Evolutionary conservation across 768 basidiomycete species (phyloP).

Genomic region (Hortiboletus flavorubellus): DNA sequence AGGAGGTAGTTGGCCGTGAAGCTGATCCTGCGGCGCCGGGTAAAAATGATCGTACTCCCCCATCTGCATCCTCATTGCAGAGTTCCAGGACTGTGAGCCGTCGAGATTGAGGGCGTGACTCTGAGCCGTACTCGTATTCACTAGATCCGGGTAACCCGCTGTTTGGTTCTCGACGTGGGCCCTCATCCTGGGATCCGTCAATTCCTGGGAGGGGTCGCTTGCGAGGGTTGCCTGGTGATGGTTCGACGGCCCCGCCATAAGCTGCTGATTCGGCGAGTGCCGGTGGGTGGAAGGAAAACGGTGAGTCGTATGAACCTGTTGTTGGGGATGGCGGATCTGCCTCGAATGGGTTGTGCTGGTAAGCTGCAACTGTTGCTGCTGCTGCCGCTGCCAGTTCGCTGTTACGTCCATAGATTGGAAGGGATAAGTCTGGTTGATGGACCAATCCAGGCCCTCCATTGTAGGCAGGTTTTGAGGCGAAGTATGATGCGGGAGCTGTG

Average conservation of each 20-base stretch:
- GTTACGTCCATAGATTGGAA: conserved; percentile 39
- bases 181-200: conserved; percentile 45
- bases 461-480: conserved; percentile 46
- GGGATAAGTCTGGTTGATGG: conserved; percentile 43
- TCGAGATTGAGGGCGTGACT: conserved; percentile 76
- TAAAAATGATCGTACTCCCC: conserved; percentile 47
- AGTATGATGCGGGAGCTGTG: conserved; percentile 68
- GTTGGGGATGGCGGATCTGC: conserved; percentile 31
- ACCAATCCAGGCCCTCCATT: conserved; percentile 52
- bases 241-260: conserved; percentile 31
- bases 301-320: conserved; percentile 50
- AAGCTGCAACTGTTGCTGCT: conserved; percentile 27
- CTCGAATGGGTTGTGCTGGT: conserved; percentile 28
- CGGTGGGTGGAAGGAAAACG: conserved; percentile 79
- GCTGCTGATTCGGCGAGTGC: conserved; percentile 39
- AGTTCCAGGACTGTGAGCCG: conserved; percentile 84
- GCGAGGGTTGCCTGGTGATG: conserved; percentile 45
- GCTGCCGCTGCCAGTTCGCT: conserved; percentile 37
- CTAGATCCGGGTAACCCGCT: conserved; percentile 27
- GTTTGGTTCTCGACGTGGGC: conserved; percentile 37
- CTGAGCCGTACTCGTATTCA: conserved; percentile 66
- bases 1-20: conserved; percentile 44
- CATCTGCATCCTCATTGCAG: conserved; percentile 67
- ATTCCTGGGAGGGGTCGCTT: conserved; percentile 63
- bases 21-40: conserved; percentile 30